phyloP scores from a whole-genome alignment of 2,329 filamentous ascomycete species.

The Hypoxylon sp. region DNA sequence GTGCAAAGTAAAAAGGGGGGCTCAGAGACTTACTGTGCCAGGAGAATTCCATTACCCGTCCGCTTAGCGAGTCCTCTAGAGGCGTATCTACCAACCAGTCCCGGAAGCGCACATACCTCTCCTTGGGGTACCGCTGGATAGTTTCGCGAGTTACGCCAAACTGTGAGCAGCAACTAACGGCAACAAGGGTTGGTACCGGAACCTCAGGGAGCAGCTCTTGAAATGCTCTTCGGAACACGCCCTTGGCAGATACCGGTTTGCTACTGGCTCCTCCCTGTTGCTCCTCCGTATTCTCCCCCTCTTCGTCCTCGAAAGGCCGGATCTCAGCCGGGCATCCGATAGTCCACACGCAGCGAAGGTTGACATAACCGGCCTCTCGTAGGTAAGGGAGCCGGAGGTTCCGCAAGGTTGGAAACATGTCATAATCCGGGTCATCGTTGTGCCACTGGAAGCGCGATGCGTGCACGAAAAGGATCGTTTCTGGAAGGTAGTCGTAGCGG shows the following conservation, averaged over 20 bases:
- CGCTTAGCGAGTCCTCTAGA: slow-evolving; percentile 62
- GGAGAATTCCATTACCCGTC: slow-evolving; percentile 69
- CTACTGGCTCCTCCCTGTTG: slow-evolving; percentile 12
- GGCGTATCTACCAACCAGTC: slow-evolving; percentile 68
- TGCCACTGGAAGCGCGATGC: slow-evolving; percentile 60
- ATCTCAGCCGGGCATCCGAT: slow-evolving; percentile 64
- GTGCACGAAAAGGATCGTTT: slow-evolving; percentile 57
- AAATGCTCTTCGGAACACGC: slow-evolving; percentile 54
- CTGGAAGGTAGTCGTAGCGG: slow-evolving; percentile 56
- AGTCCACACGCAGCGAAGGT: slow-evolving; percentile 67
- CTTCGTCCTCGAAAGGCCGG: slow-evolving; percentile 50
- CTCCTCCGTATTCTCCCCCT: slow-evolving; percentile 49
- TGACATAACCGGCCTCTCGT: slow-evolving; percentile 64
- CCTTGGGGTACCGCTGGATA: slow-evolving; percentile 56
- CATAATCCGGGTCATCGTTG: slow-evolving; percentile 62
- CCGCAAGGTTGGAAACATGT: slow-evolving; percentile 60
- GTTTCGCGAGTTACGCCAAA: slow-evolving; percentile 67
- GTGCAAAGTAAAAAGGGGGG: slow-evolving; percentile 9
- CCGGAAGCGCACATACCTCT: slow-evolving; percentile 64
- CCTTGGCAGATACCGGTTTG: slow-evolving; percentile 51
- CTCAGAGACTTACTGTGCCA: slow-evolving; percentile 65
- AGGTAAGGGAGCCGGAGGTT: slow-evolving; percentile 59
- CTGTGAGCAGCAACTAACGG: slow-evolving; percentile 70
- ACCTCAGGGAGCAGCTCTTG: slow-evolving; percentile 52
- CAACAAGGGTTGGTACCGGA: slow-evolving; percentile 59